Percentiles rank a stretch among this genome's conserved stretches.
Conservation (phyloP, 176 grass and related monocot genomes). For the Zoysia pacifica region DNA sequence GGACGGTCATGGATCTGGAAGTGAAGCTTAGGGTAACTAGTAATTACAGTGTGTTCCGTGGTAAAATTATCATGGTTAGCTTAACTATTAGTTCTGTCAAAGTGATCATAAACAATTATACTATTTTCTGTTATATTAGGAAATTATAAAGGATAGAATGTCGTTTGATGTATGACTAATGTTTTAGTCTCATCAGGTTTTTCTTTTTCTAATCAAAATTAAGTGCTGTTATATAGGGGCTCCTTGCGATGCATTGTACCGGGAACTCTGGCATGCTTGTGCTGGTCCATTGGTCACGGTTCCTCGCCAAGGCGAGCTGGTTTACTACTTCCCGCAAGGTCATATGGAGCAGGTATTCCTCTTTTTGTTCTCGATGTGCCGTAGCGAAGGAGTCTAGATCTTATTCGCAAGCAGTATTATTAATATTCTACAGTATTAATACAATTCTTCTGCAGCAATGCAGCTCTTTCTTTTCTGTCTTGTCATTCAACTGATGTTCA, state of each 20-base stretch:
- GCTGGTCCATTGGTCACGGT: constrained; percentile 76
- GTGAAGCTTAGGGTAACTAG: not conserved
- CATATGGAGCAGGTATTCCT: constrained; percentile 92
- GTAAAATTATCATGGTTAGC: not conserved
- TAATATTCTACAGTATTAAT: not conserved
- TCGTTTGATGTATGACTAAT: not conserved
- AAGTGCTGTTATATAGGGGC: constrained; percentile 36
- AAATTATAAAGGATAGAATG: not conserved
- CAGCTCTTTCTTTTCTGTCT: constrained; percentile 23
- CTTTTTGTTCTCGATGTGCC: not conserved
- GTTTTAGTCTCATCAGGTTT: not conserved
- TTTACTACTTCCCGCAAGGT: constrained; percentile 96
- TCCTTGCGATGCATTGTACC: constrained; percentile 57
- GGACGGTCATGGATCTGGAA: not conserved
- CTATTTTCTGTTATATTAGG: not conserved
- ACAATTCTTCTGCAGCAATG: constrained; percentile 10
- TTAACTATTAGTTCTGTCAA: not conserved
- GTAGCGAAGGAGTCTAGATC: not conserved
- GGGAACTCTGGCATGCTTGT: constrained; percentile 88
- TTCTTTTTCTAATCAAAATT: not conserved
- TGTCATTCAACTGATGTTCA: constrained; percentile 15
- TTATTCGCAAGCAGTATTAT: not conserved
- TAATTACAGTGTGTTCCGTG: not conserved
- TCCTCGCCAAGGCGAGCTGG: constrained; percentile 66
- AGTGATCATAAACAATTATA: not conserved